Evolutionary conservation across 176 grass and related monocot genomes (phyloP).

Genomic region (Aegilops sharonensis): DNA sequence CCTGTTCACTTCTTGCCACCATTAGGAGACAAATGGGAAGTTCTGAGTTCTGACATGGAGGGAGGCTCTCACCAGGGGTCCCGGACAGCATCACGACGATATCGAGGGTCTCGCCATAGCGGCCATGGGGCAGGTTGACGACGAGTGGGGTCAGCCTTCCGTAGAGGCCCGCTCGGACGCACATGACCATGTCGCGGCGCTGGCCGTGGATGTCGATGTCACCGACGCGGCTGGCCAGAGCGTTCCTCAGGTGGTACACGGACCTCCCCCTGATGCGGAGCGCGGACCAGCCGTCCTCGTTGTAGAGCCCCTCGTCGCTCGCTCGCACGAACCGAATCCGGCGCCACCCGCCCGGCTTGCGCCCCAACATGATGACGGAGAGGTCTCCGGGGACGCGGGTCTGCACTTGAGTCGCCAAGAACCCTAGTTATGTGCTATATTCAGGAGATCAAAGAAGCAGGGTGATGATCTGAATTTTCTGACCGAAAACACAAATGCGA

Average conservation of each 20-base stretch:
- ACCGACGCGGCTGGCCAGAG: not conserved
- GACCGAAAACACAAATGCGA: not conserved
- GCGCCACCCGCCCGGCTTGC: not conserved
- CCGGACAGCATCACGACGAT: not conserved
- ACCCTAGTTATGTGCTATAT: not conserved
- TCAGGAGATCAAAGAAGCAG: not conserved
- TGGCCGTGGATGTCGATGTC: not conserved
- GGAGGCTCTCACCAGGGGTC: not conserved
- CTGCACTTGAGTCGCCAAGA: not conserved
- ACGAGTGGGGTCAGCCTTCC: constrained; percentile 27
- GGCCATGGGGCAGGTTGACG: constrained; percentile 1
- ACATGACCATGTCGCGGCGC: not conserved
- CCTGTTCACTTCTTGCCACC: not conserved
- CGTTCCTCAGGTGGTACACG: not conserved
- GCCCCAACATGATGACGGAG: not conserved
- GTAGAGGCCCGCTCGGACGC: not conserved
- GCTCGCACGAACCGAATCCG: not conserved
- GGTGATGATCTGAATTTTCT: not conserved
- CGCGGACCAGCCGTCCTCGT: not conserved
- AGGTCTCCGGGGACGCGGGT: not conserved
- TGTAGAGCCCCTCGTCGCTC: not conserved
- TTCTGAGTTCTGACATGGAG: not conserved
- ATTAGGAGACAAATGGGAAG: not conserved
- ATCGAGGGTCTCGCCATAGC: not conserved
- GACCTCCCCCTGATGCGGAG: not conserved